These are phyloP conservation scores for Clonostachys solani DNA, from an alignment of 2,329 filamentous ascomycete genomes.

Conservation along the genomic window DNA sequence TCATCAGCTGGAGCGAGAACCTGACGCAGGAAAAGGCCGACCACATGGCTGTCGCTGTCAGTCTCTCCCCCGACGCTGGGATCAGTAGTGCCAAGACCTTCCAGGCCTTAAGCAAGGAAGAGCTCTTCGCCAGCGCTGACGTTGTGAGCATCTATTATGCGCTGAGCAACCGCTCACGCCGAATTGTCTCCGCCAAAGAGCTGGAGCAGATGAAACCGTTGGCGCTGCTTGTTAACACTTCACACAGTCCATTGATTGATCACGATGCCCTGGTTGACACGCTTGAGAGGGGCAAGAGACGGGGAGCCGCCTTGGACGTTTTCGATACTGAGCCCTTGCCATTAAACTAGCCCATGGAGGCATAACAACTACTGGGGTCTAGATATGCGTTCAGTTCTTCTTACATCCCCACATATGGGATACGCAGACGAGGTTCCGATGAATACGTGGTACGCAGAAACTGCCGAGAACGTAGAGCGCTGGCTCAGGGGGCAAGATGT, in stretches of 20 bases:
- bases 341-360: slow-evolving; percentile 58
- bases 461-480: slow-evolving; percentile 60
- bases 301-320: slow-evolving; percentile 66
- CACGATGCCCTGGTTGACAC: slow-evolving; percentile 56
- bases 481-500: slow-evolving; percentile 32
- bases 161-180: slow-evolving; percentile 60
- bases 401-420: slow-evolving; percentile 73
- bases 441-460: slow-evolving; percentile 64
- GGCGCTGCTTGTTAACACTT: slow-evolving; percentile 65
- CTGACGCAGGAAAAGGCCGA: slow-evolving; percentile 75
- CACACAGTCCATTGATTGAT: slow-evolving; percentile 62
- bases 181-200: slow-evolving; percentile 57
- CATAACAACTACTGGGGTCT: slow-evolving; percentile 58
- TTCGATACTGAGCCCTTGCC: slow-evolving; percentile 67
- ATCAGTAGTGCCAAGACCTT: slow-evolving; percentile 65
- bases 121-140: slow-evolving; percentile 61
- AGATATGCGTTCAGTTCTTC: slow-evolving; percentile 60
- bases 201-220: slow-evolving; percentile 59
- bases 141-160: slow-evolving; percentile 70
- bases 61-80: slow-evolving; percentile 44
- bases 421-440: slow-evolving; percentile 68
- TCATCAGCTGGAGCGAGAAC: slow-evolving; percentile 75
- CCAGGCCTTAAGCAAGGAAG: slow-evolving; percentile 59
- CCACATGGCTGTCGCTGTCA: slow-evolving; percentile 54
- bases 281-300: slow-evolving; percentile 52